These are phyloP conservation scores for Colletotrichum sp. DNA, from an alignment of 2,329 filamentous ascomycete species.

Conservation along the genomic window DNA sequence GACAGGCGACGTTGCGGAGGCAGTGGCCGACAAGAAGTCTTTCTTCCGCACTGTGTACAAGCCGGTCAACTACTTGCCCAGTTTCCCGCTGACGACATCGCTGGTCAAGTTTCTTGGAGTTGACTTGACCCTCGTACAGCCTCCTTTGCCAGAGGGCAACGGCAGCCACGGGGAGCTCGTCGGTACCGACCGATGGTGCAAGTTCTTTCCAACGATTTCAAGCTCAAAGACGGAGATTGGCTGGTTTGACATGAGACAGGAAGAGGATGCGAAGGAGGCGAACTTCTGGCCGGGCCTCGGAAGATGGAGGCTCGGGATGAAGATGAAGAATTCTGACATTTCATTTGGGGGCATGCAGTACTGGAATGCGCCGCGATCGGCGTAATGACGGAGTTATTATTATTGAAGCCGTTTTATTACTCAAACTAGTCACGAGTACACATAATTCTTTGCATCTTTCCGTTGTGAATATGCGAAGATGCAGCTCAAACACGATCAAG, in stretches of 20 bases:
- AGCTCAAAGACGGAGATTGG: conserved; percentile 36
- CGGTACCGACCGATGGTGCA: conserved; percentile 50
- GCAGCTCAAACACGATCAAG: not conserved
- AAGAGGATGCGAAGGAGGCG: conserved; percentile 33
- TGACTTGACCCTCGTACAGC: conserved; percentile 47
- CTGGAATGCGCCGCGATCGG: conserved; percentile 23
- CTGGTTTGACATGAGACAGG: conserved; percentile 52
- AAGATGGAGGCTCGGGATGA: conserved; percentile 47
- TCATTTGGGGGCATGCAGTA: conserved; percentile 24
- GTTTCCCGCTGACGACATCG: conserved; percentile 46
- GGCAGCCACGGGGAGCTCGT: conserved; percentile 45
- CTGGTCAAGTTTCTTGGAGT: conserved; percentile 45
- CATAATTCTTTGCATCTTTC: not conserved
- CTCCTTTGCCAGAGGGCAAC: conserved; percentile 48
- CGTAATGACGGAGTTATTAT: not conserved
- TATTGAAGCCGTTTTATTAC: not conserved
- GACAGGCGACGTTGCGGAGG: conserved; percentile 31
- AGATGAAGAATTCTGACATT: conserved; percentile 38
- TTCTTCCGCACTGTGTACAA: conserved; percentile 52
- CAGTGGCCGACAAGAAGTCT: conserved; percentile 35
- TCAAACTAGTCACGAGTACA: not conserved
- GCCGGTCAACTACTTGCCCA: conserved; percentile 43
- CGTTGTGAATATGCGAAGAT: not conserved
- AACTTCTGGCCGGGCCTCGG: conserved; percentile 54
- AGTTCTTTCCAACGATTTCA: conserved; percentile 33